Evolutionary conservation across 257 asterid species (phyloP).

Genomic region (Fraxinus excelsior): DNA sequence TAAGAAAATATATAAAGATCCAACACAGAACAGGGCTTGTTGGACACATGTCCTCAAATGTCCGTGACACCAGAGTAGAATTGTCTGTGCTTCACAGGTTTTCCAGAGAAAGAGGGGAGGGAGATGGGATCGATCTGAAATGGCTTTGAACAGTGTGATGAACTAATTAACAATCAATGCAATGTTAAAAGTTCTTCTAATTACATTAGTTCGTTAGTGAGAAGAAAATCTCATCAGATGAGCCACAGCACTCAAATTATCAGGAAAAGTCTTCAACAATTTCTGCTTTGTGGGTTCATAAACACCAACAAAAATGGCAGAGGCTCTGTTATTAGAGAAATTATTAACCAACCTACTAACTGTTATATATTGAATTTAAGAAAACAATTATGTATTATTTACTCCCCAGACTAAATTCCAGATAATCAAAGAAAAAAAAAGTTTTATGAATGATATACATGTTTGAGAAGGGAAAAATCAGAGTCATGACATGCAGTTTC

Average conservation of each 20-base stretch:
- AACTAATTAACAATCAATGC: neutral
- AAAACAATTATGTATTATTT: neutral
- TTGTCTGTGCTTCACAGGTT: too few species aligned
- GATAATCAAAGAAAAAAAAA: neutral
- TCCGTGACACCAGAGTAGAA: too few species aligned
- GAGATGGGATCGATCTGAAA: neutral
- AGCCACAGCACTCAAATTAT: constrained; percentile 87
- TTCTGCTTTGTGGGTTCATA: constrained; percentile 95
- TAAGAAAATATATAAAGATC: too few species aligned
- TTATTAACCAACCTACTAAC: constrained; percentile 21
- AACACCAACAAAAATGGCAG: constrained; percentile 93
- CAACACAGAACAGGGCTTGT: too few species aligned
- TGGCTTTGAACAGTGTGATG: neutral
- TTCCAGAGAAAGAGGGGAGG: neutral
- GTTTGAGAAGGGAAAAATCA: neutral
- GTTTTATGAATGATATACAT: neutral
- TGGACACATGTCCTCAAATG: too few species aligned
- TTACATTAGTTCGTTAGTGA: neutral
- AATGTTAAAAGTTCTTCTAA: constrained; percentile 10
- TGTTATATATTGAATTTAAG: neutral
- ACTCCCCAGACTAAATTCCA: neutral
- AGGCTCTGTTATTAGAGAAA: constrained; percentile 61
- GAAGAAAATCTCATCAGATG: constrained; percentile 70
- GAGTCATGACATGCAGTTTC: neutral
- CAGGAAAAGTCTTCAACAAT: constrained; percentile 72